These are phyloP conservation scores for Xylariales sp. DNA, from an alignment of 2,329 filamentous ascomycete genomes.

Conservation along the genomic window DNA sequence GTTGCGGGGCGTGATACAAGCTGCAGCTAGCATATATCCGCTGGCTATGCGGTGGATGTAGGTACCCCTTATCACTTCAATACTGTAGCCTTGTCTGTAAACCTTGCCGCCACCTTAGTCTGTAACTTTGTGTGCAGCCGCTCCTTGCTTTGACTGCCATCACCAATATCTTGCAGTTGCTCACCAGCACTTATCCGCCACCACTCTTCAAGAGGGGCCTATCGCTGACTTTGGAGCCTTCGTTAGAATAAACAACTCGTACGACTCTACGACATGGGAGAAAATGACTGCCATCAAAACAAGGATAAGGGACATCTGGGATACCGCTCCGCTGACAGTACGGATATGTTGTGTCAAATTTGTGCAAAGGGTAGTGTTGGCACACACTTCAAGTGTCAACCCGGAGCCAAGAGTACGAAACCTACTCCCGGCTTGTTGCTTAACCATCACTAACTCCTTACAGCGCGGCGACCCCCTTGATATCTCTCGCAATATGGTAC, in stretches of 20 bases:
- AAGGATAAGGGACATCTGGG: slow-evolving; percentile 89
- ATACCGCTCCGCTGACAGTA: slow-evolving; percentile 78
- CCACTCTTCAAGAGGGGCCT: slow-evolving; percentile 22
- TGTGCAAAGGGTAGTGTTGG: slow-evolving; percentile 89
- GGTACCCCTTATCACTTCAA: slow-evolving; percentile 58
- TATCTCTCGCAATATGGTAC: slow-evolving; percentile 87
- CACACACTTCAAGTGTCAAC: slow-evolving; percentile 86
- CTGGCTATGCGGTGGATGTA: slow-evolving; percentile 94
- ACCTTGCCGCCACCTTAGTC: slow-evolving; percentile 39
- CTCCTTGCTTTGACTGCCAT: slow-evolving; percentile 31
- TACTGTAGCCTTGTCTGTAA: slow-evolving; percentile 48
- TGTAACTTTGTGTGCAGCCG: slow-evolving; percentile 40
- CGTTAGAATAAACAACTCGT: slow-evolving; percentile 83
- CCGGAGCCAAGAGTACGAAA: slow-evolving; percentile 81
- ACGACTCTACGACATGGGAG: slow-evolving; percentile 86
- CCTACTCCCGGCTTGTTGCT: background rate
- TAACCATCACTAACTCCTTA: slow-evolving; percentile 41
- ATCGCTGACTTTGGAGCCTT: slow-evolving; percentile 49
- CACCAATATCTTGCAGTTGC: slow-evolving; percentile 19
- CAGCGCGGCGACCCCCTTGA: slow-evolving; percentile 69
- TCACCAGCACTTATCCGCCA: slow-evolving; percentile 14
- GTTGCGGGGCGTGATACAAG: slow-evolving; percentile 86
- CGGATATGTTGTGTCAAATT: slow-evolving; percentile 98
- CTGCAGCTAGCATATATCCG: slow-evolving; percentile 91
- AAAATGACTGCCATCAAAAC: slow-evolving; percentile 89